Percentiles rank a stretch among this genome's conserved stretches.
Evolutionary conservation across 352 stramenopile genomes (phyloP).

Genomic region (Paralagenidium karlingii): DNA sequence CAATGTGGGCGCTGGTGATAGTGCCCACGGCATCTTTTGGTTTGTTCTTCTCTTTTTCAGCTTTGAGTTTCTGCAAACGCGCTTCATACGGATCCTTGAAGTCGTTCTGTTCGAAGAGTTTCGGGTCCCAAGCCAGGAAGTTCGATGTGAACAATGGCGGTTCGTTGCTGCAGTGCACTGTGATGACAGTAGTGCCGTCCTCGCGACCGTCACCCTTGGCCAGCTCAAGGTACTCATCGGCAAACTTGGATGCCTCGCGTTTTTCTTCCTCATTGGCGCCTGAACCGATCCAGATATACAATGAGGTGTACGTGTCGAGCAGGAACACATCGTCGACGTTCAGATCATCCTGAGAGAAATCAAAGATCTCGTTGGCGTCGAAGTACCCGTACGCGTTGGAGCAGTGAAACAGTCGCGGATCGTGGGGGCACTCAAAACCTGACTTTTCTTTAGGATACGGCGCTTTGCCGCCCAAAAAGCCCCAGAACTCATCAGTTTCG

Average conservation of each 20-base stretch:
- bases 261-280: slow-evolving; percentile 69
- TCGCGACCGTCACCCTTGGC: slow-evolving; percentile 72
- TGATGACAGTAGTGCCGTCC: slow-evolving; percentile 71
- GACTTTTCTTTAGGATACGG: slow-evolving; percentile 54
- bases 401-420: slow-evolving; percentile 84
- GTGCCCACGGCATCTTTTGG: slow-evolving; percentile 32
- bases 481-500: slow-evolving; percentile 74
- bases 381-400: slow-evolving; percentile 85
- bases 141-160: slow-evolving; percentile 85
- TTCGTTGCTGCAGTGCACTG: slow-evolving; percentile 69
- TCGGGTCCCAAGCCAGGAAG: slow-evolving; percentile 82
- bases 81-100: slow-evolving; percentile 87
- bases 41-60: slow-evolving; percentile 60
- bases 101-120: slow-evolving; percentile 68
- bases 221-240: slow-evolving; percentile 57
- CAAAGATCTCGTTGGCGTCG: slow-evolving; percentile 68
- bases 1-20: not conserved
- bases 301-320: slow-evolving; percentile 78
- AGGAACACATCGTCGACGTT: slow-evolving; percentile 87
- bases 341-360: slow-evolving; percentile 87
- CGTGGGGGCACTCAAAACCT: slow-evolving; percentile 48
- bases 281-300: slow-evolving; percentile 86
- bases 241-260: slow-evolving; percentile 38
- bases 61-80: slow-evolving; percentile 64
- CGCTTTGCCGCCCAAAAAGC: slow-evolving; percentile 67